Base-by-base conservation (phyloP, 2,329 filamentous ascomycete species). In the Ophiostoma montium region DNA sequence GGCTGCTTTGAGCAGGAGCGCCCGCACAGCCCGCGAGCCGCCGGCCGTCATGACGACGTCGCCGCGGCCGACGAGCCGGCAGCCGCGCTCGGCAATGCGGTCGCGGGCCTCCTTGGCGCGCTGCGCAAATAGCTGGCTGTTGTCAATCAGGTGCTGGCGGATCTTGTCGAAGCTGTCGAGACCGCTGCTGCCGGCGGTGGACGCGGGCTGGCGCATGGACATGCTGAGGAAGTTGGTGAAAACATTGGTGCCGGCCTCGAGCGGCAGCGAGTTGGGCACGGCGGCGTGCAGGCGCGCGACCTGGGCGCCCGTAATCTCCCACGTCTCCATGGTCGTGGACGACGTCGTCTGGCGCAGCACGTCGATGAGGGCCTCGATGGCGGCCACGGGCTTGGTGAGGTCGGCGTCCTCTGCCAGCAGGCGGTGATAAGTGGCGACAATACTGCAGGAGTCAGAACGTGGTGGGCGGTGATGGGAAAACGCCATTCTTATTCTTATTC, bases 171-270 rank as follows among this genome's bases (percentile, higher is more conserved):
- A 96, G 61, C 84, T 81, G 55, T 73, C 58, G 59, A 70, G 53
- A 13, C 44, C 50, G 33, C 45, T 39, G 56, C 52, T n/a, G n/a
- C 56, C 55, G 48, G 4, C 42, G 5, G 46, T 18, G 32, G 32
- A 27, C 13, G 39, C 27, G 10, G 49, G 8, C 56, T 74, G 70
- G 67, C 75, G 75, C 62, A 82, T 71, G 55, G 74, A 87, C 50
- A 81, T 80, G 59, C 95, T 83, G 57, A 98, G 78, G 67, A 94
- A 96, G 62, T 90, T 84, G 63, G 92, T 85, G 71, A 98, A 96
- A 52, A 96, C 79, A 64, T 95, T 89, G 52, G 89, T 95, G 59
- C 92, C 92, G 49, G 94, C 92, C 45, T 86, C 88, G 15, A 96
- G 78, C 5, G 89, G 90, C 50, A 96, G 86, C 13, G 89, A 86